A percentile compares a stretch with the other conserved stretches of the same genome.
phyloP scores from a whole-genome alignment of 129 eudicot genomes.

The Heracleum sosnowskyi region DNA sequence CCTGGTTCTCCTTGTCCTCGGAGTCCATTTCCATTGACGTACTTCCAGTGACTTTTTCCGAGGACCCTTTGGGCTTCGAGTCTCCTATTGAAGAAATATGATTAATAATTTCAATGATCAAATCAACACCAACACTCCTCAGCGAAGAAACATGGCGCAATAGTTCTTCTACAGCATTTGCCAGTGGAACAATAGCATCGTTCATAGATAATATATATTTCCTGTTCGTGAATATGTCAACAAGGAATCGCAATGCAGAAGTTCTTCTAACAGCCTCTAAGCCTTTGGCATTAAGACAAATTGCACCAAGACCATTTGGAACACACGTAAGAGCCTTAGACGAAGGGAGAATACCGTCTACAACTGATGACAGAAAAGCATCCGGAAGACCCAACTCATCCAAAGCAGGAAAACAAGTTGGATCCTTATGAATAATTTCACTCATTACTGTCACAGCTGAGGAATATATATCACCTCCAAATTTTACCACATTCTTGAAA shows the following conservation, averaged over 20 bases:
- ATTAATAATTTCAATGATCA: constrained; percentile 67
- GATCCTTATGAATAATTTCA: constrained; percentile 96
- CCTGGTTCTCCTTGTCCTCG: constrained; percentile 56
- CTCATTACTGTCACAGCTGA: constrained; percentile 94
- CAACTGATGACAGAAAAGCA: constrained; percentile 69
- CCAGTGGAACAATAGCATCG: constrained; percentile 85
- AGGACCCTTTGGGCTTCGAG: constrained; percentile 22
- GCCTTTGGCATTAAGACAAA: constrained; percentile 91
- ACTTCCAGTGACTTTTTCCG: constrained; percentile 39
- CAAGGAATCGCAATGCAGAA: constrained; percentile 66
- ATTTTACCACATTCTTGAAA: constrained; percentile 61
- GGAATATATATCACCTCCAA: constrained; percentile 90
- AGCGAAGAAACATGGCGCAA: constrained; percentile 81
- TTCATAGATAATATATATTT: constrained; percentile 74
- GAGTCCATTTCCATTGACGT: constrained; percentile 72
- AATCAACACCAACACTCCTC: constrained; percentile 78
- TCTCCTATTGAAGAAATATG: constrained; percentile 57
- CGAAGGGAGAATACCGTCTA: constrained; percentile 68
- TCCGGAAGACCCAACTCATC: constrained; percentile 88
- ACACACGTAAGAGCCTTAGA: constrained; percentile 86
- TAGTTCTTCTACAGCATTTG: constrained; percentile 96
- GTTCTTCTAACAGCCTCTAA: constrained; percentile 75
- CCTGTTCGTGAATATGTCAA: constrained; percentile 62
- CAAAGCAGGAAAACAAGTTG: constrained; percentile 71
- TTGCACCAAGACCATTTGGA: constrained; percentile 91